A percentile compares a stretch with the other conserved stretches of the same genome.
Conservation (phyloP, 306 rosid genomes). For the Hippophae rhamnoides region DNA sequence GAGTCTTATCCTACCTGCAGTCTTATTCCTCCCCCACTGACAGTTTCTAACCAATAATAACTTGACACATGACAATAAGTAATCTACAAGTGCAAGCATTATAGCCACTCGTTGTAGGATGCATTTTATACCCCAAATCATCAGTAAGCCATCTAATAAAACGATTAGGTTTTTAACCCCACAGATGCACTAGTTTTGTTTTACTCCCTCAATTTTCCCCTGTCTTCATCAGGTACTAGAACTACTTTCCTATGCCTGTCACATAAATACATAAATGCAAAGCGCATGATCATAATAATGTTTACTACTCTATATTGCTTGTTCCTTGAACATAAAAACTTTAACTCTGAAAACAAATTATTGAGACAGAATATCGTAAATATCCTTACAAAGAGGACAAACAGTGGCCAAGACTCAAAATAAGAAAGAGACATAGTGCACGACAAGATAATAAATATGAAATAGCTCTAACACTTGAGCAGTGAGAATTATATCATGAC, state of each 20-base stretch:
- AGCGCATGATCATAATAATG: too few species aligned
- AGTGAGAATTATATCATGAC: too few species aligned
- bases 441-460: too few species aligned
- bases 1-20: conserved; percentile 31
- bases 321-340: background rate
- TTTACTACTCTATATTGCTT: too few species aligned
- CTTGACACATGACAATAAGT: conserved; percentile 25
- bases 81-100: conserved; percentile 16
- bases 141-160: conserved; percentile 21
- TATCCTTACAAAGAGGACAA: too few species aligned
- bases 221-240: conserved; percentile 18
- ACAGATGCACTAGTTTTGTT: conserved; percentile 12
- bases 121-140: conserved; percentile 20
- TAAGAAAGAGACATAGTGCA: too few species aligned
- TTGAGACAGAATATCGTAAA: too few species aligned
- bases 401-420: too few species aligned
- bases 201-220: conserved; percentile 10
- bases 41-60: conserved; percentile 15
- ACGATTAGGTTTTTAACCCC: conserved; percentile 18
- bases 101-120: conserved; percentile 17
- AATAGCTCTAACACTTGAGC: too few species aligned
- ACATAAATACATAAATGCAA: too few species aligned
- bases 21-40: background rate
- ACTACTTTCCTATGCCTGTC: too few species aligned
- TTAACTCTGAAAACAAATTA: too few species aligned